Base-by-base conservation (phyloP, 2,329 filamentous ascomycete genomes). In the Aureobasidium sp. region DNA sequence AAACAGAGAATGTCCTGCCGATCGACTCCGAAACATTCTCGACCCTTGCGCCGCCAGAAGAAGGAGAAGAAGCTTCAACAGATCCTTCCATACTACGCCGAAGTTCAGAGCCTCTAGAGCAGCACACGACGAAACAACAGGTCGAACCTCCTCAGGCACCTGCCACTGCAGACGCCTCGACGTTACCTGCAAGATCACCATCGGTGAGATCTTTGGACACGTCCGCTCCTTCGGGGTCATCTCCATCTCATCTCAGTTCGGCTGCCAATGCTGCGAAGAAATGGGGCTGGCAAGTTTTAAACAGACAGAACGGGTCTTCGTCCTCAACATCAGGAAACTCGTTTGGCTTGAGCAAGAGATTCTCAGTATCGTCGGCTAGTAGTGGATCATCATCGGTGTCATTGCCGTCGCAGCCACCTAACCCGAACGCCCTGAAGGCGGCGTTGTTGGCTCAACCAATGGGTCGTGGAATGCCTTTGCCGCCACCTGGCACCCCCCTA, bases 401-500 rank as follows among this genome's bases (percentile, higher is more conserved):
- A 22, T 59, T 45, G 39, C 61, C 44, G 64, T 48, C n/a, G 14
- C 64, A 47, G 34, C 57, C 56, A 2, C 53, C 59, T 15, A 62
- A 67, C 22, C 69, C 67, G 45, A 69, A 70, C 57, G 71, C 71
- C 2, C 61, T 70, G 14, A 70, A 71, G 20, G 58, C 58, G 17
- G 58, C 58, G n/a, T 15, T 52, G 22, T 12, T 62, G 52, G 52
- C 61, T 42, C 64, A 90, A 68, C 91, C 91, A 1, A 91, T 95
- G 78, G 91, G 91, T 1, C 83, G 91, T 42, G 91, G 91, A 0
- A 87, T 88, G 67, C 91, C 91, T 1, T 78, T 96, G 20, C 91
- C 90, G 51, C 90, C 91, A 9, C 89, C 88, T 2, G 91, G 91
- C 2, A 86, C 83, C 48, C 91, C 91, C 3, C 79, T 96, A 1